Evolutionary conservation across 108 stramenopile species (phyloP), one percentile per base, ranked within the genome.

Genomic region (Skeletonema potamos): DNA sequence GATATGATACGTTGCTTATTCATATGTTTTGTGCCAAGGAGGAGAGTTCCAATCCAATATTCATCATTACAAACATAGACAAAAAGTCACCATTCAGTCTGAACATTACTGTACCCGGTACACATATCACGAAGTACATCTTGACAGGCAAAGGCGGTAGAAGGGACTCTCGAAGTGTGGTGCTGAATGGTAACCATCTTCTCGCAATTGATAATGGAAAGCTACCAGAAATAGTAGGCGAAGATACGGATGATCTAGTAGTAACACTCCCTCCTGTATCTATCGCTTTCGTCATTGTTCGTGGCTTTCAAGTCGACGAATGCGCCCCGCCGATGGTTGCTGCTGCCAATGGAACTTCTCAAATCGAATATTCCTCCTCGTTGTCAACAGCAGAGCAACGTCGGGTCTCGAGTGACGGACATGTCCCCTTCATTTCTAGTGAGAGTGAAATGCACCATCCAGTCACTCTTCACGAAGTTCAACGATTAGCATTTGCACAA

Each of bases 31-130:
- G 72, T 54, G 64, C 76, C 34, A 75, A 62, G n/a, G 37, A 32
- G 29, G 28, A 22, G 37, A 70, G 59, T 26, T 13, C 26, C n/a
- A 43, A 62, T 54, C 36, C 11, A 37, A 64, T 74, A 10, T 73
- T 77, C n/a, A 9, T 77, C 32, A 58, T 77, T n/a, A 73, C 73
- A 10, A 77, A 77, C 72, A 66, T 73, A 26, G 64, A 64, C 29
- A 32, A 68, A 27, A 28, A 67, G 12, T n/a, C 33, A 22, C 28
- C 65, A 34, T 55, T 73, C 22, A 10, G 58, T 22, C 58, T 77
- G 6, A 74, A 67, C 20, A 60, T 77, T 41, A 57, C 76, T 20
- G 34, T 73, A n/a, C n/a, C n/a, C 17, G 66, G 74, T 12, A 51
- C 41, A 36, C 17, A 60, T 17, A 58, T 66, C 18, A 68, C 66